Base-by-base conservation (phyloP, 2,329 filamentous ascomycete genomes). In the Fusarium equiseti region DNA sequence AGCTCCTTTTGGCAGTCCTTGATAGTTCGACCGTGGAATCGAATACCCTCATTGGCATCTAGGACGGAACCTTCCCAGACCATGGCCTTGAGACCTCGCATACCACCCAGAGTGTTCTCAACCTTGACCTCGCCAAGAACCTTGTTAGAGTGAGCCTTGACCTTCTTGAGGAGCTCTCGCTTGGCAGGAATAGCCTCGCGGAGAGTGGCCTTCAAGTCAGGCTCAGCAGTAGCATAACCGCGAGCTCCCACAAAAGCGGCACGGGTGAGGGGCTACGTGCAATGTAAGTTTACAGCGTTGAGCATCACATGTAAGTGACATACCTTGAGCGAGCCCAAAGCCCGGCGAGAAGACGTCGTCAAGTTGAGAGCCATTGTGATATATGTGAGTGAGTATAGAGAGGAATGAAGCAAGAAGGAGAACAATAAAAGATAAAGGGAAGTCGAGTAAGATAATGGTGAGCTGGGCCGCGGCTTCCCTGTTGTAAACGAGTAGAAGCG, bases 1-100 rank as follows among this genome's bases (percentile, higher is more conserved):
- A 98, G 90, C 81, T 94, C 91, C 74, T 91, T 89, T 80, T 98
- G 96, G 85, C 96, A 99, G 79, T 99, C 95, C 84, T 97, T 97
- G 86, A 99, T 99, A 71, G 95, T 98, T 77, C 92, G 92, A 79
- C 96, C 96, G 81, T 98, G 96, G 87, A 99, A 99, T 71, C 95
- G 93, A 79, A 99, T 99, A 65, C 96, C 96, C 84, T 98, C 95
- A 78, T 99, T 92, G 74, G 96, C 92, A 79, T 99, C 96, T 52
- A 99, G 90, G 26, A 98, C 95, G 13, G 95, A 98, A 49, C 96
- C 96, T 83, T 99, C 96, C 96, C 96, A 99, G 58, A 99, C 89
- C 94, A 99, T 98, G 74, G 95, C 93, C 84, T 97, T 98, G 74
- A 99, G 89, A 42, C 95, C 95, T 82, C 95, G 92, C 96, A 98